Percentiles rank a stretch among this genome's conserved stretches.
Conservation (phyloP, 306 rosid genomes). For the Spatholobus suberectus region DNA sequence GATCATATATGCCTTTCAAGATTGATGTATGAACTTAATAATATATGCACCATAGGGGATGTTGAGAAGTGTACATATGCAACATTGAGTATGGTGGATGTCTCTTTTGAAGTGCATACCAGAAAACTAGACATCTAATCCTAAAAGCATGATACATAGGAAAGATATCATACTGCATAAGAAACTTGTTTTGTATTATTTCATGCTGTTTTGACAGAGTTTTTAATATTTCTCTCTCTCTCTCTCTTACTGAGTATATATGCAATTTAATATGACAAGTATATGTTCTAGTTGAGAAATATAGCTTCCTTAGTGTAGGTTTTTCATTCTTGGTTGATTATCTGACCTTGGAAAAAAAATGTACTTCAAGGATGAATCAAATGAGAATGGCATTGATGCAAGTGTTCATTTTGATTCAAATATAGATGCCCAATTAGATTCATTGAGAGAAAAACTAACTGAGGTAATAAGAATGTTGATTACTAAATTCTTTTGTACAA, state of each 20-base stretch:
- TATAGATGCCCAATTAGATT: conserved; percentile 67
- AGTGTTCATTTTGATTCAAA: conserved; percentile 51
- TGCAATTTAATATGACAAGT: background rate
- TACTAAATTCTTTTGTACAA: background rate
- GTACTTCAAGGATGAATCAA: conserved; percentile 60
- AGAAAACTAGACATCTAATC: too few species aligned
- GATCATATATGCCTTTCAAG: too few species aligned
- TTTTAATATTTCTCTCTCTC: too few species aligned
- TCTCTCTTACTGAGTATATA: too few species aligned
- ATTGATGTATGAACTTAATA: too few species aligned
- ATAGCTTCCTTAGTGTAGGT: background rate
- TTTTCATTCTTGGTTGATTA: background rate
- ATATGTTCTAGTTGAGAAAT: background rate
- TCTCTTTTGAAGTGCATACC: too few species aligned
- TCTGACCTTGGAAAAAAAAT: background rate
- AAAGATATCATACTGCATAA: too few species aligned
- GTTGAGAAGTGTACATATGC: too few species aligned
- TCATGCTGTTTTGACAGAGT: background rate
- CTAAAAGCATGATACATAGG: too few species aligned
- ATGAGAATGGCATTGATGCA: conserved; percentile 32
- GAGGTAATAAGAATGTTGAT: conserved; percentile 49
- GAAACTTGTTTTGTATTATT: too few species aligned
- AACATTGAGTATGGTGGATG: too few species aligned
- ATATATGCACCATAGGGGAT: too few species aligned
- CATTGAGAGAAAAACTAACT: conserved; percentile 63